phyloP scores from a whole-genome alignment of 192 early-diverging fungal genomes.

The Chytriomyces sp. region DNA sequence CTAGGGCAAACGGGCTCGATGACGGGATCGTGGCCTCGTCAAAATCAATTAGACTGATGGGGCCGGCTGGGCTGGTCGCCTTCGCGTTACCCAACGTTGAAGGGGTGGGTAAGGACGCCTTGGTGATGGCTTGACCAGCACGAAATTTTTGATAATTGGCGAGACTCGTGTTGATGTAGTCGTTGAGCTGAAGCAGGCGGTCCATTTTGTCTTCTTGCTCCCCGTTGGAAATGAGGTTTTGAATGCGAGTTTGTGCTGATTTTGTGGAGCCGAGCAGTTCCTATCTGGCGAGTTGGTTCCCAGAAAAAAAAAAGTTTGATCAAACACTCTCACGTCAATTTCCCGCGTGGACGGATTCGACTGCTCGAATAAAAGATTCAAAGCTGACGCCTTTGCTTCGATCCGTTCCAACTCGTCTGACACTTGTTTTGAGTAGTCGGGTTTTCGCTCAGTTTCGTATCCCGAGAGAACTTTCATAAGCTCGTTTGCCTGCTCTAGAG shows the following conservation, averaged over 20 bases:
- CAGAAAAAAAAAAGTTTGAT: neutral
- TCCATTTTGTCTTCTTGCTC: conserved; percentile 79
- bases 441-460: conserved; percentile 65
- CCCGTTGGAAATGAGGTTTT: conserved; percentile 69
- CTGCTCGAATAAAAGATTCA: conserved; percentile 70
- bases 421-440: conserved; percentile 86
- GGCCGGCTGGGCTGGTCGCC: conserved; percentile 23
- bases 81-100: neutral
- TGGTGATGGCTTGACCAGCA: conserved; percentile 39
- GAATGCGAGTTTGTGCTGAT: conserved; percentile 71
- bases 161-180: conserved; percentile 77
- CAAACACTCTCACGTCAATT: conserved; percentile 11
- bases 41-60: conserved; percentile 58
- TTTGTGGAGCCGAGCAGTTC: conserved; percentile 69
- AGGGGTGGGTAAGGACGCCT: neutral
- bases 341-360: conserved; percentile 7
- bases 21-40: conserved; percentile 46
- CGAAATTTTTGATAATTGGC: conserved; percentile 67
- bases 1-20: conserved; percentile 8
- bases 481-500: conserved; percentile 93
- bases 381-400: conserved; percentile 69
- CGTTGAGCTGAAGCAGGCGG: conserved; percentile 69
- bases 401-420: conserved; percentile 79
- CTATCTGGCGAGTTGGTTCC: conserved; percentile 35
- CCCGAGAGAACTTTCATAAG: conserved; percentile 98